These are phyloP conservation scores for Camillea tinctor DNA, from an alignment of 2,329 filamentous ascomycete genomes.

Conservation along the genomic window DNA sequence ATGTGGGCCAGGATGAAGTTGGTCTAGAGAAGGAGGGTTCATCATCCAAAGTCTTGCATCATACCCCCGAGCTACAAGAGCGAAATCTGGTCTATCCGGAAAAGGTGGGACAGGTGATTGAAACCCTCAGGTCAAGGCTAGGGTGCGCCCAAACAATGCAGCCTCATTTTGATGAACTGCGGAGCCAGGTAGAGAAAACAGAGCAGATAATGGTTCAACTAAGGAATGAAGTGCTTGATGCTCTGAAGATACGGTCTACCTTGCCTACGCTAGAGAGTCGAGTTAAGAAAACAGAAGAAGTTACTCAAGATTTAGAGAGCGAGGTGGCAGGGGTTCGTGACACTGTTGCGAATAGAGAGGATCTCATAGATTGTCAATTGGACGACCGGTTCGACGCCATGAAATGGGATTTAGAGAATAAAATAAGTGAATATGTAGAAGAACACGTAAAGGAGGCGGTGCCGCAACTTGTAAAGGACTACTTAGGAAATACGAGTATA, in stretches of 20 bases:
- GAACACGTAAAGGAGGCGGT: neutral
- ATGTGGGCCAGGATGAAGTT: neutral
- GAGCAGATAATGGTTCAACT: neutral
- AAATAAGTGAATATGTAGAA: neutral
- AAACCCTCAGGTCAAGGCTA: neutral
- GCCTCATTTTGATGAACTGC: neutral
- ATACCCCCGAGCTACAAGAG: neutral
- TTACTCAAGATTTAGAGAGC: neutral
- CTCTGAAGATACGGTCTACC: neutral
- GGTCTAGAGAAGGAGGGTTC: neutral
- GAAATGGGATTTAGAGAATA: neutral
- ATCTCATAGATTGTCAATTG: neutral
- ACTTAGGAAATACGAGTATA: neutral
- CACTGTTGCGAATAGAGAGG: neutral
- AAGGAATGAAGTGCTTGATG: neutral
- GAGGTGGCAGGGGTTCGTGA: neutral
- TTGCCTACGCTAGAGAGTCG: neutral
- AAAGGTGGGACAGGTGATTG: neutral
- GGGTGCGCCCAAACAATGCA: neutral
- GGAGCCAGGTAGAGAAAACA: neutral
- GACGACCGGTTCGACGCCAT: neutral
- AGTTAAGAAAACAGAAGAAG: neutral
- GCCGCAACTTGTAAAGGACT: neutral
- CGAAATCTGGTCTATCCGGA: neutral
- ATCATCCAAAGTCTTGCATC: neutral